phyloP scores from a whole-genome alignment of 331 rosid genomes.

The Saraca asoca region DNA sequence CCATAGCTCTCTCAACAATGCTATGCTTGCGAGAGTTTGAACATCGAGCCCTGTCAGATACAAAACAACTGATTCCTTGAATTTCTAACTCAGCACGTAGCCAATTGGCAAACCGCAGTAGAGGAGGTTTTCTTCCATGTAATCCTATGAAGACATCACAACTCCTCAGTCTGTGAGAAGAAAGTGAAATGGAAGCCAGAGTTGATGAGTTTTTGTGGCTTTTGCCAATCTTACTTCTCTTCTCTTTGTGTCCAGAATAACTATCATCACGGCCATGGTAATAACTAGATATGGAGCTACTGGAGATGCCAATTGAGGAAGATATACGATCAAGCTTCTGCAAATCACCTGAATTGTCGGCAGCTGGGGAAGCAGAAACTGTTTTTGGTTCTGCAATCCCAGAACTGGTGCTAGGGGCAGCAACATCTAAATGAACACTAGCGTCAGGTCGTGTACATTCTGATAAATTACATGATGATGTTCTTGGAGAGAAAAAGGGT shows the following conservation, averaged over 20 bases:
- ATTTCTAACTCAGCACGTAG: constrained; percentile 79
- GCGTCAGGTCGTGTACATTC: constrained; percentile 56
- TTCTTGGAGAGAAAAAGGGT: constrained; percentile 87
- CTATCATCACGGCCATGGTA: constrained; percentile 38
- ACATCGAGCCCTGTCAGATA: constrained; percentile 73
- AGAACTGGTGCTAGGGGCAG: constrained; percentile 55
- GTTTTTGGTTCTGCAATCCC: constrained; percentile 55
- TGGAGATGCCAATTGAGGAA: constrained; percentile 63
- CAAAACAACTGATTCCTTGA: constrained; percentile 84
- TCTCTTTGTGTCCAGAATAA: constrained; percentile 49
- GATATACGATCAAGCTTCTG: constrained; percentile 62
- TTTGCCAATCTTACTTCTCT: constrained; percentile 46
- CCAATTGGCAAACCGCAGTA: constrained; percentile 76
- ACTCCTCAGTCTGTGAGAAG: constrained; percentile 68
- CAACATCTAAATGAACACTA: constrained; percentile 51
- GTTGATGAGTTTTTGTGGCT: constrained; percentile 42
- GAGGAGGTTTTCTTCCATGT: constrained; percentile 65
- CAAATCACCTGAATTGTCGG: constrained; percentile 51
- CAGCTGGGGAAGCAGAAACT: constrained; percentile 53
- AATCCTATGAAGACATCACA: constrained; percentile 80
- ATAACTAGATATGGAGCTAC: constrained; percentile 60
- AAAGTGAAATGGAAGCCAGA: constrained; percentile 58
- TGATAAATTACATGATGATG: constrained; percentile 65
- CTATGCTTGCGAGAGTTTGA: constrained; percentile 64
- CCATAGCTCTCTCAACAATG: constrained; percentile 77